Conservation (phyloP, 129 eudicot genomes). For the Rutidosis leptorrhynchoides region DNA sequence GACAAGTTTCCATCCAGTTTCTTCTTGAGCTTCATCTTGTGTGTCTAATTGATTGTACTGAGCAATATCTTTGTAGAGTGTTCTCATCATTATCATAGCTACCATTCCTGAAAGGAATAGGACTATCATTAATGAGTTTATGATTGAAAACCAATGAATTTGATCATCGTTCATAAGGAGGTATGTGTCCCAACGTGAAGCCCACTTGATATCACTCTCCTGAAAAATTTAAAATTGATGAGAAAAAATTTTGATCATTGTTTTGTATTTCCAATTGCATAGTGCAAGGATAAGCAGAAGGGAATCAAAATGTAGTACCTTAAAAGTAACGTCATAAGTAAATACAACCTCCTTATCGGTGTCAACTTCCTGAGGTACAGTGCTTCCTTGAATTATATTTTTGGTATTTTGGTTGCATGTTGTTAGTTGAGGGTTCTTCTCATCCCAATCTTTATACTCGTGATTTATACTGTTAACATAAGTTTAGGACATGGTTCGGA, state of each 20-base stretch:
- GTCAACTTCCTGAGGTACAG: slow-evolving; percentile 96
- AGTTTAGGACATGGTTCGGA: background rate
- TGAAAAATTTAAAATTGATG: slow-evolving; percentile 19
- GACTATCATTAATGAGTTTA: slow-evolving; percentile 89
- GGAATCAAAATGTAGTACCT: slow-evolving; percentile 45
- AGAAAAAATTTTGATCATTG: slow-evolving; percentile 1
- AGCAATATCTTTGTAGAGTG: slow-evolving; percentile 80
- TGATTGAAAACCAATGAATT: slow-evolving; percentile 91
- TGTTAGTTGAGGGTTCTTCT: slow-evolving; percentile 75
- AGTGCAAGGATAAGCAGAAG: slow-evolving; percentile 7
- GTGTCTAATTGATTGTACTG: slow-evolving; percentile 80
- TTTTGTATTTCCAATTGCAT: background rate
- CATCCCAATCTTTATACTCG: slow-evolving; percentile 94
- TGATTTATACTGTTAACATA: slow-evolving; percentile 61
- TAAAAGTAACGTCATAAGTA: slow-evolving; percentile 87
- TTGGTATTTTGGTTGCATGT: slow-evolving; percentile 90
- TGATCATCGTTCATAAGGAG: slow-evolving; percentile 97
- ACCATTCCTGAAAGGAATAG: slow-evolving; percentile 95
- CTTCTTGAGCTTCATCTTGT: slow-evolving; percentile 92
- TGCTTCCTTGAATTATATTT: slow-evolving; percentile 69
- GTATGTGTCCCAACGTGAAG: slow-evolving; percentile 96
- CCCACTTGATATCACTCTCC: slow-evolving; percentile 96
- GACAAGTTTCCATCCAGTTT: slow-evolving; percentile 89
- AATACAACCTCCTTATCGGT: slow-evolving; percentile 72
- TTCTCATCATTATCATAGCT: slow-evolving; percentile 97